These are phyloP conservation scores for Cudoniella acicularis DNA, from an alignment of 495 filamentous ascomycete genomes.

Conservation along the genomic window DNA sequence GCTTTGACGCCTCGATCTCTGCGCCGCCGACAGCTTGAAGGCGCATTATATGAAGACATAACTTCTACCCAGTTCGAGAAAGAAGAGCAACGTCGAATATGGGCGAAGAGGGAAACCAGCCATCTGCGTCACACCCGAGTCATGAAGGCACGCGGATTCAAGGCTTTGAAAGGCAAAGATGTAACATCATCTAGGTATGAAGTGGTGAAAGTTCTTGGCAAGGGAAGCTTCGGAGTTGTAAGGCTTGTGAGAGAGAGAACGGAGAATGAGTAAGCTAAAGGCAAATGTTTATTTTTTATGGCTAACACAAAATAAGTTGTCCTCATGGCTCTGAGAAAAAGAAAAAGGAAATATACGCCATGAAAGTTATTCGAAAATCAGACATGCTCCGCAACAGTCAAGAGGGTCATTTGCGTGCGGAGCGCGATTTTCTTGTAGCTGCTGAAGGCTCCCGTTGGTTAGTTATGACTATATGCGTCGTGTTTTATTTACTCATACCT, in stretches of 20 bases:
- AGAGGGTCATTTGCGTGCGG: conserved; percentile 87
- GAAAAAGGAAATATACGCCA: conserved; percentile 69
- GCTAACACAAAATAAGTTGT: background rate
- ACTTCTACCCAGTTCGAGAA: conserved; percentile 54
- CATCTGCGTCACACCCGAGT: conserved; percentile 71
- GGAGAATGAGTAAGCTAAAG: conserved; percentile 10
- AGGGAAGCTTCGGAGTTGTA: conserved; percentile 92
- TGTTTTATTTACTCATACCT: background rate
- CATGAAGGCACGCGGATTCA: conserved; percentile 49
- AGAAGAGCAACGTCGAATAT: conserved; percentile 48
- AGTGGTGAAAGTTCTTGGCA: conserved; percentile 79
- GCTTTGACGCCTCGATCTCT: conserved; percentile 56
- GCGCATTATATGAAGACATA: conserved; percentile 48
- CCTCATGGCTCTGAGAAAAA: conserved; percentile 16
- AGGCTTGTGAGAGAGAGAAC: conserved; percentile 69
- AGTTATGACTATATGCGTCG: conserved; percentile 6
- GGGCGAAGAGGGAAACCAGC: conserved; percentile 63
- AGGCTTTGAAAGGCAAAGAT: conserved; percentile 16
- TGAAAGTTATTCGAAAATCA: conserved; percentile 94
- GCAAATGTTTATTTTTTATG: background rate
- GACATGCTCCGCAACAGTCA: conserved; percentile 86
- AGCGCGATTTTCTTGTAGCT: conserved; percentile 85
- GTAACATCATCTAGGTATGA: conserved; percentile 63
- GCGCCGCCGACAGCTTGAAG: conserved; percentile 65
- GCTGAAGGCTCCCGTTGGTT: conserved; percentile 77